These are phyloP conservation scores for Erythrobasidium hasegawianum DNA, from an alignment of 1,284 basidiomycete genomes.

Conservation along the genomic window DNA sequence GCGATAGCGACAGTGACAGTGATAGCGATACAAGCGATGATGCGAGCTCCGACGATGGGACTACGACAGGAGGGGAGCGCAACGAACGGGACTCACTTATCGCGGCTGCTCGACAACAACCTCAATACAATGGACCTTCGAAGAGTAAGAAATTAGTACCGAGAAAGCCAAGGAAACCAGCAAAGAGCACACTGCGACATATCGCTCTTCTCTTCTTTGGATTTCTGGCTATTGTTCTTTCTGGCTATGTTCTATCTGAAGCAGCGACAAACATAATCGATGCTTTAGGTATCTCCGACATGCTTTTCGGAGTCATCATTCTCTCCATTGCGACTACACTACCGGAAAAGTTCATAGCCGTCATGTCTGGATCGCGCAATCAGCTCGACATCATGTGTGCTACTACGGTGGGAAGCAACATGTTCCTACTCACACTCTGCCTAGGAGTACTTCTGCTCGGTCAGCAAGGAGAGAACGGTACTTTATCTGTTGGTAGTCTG, in stretches of 20 bases:
- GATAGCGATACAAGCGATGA: conserved; percentile 23
- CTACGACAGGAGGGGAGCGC: background rate
- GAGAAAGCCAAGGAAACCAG: background rate
- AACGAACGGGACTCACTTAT: background rate
- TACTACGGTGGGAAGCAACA: conserved; percentile 47
- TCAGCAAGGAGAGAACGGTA: conserved; percentile 36
- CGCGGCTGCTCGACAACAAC: background rate
- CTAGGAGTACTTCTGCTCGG: conserved; percentile 45
- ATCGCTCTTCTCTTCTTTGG: conserved; percentile 35
- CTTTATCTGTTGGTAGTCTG: conserved; percentile 29
- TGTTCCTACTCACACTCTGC: conserved; percentile 48
- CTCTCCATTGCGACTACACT: conserved; percentile 48
- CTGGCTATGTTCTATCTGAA: conserved; percentile 46
- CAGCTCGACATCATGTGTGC: conserved; percentile 47
- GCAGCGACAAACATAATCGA: conserved; percentile 45
- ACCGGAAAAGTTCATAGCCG: conserved; percentile 47
- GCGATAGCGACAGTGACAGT: conserved; percentile 42
- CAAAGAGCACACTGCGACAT: conserved; percentile 21
- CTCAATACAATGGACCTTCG: background rate
- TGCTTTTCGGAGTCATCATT: conserved; percentile 45
- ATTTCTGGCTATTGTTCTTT: conserved; percentile 42
- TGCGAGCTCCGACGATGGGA: background rate
- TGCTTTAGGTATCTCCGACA: conserved; percentile 43
- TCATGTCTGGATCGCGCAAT: conserved; percentile 43
- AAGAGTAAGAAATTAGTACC: background rate